phyloP scores from a whole-genome alignment of 106 monocot species.

The Dendrobium nobile region DNA sequence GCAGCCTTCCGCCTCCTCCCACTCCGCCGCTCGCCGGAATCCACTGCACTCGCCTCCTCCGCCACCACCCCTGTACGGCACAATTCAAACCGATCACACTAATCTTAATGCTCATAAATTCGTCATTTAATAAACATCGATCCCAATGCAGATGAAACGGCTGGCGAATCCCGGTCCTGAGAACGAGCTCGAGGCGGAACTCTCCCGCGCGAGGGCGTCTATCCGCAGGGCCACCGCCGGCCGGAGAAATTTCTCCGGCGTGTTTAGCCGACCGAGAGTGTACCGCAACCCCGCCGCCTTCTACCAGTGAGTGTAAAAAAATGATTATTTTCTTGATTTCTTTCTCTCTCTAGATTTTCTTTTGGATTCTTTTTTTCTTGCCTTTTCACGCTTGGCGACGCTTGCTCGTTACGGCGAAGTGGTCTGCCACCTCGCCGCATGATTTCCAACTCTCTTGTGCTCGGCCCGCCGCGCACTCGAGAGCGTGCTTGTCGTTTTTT shows the following conservation, averaged over 20 bases:
- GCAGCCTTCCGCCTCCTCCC: not conserved
- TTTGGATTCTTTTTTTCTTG: not conserved
- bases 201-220: constrained; percentile 15
- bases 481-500: not conserved
- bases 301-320: constrained; percentile 12
- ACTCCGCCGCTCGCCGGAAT: not conserved
- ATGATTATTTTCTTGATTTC: not conserved
- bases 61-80: not conserved
- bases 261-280: constrained; percentile 12
- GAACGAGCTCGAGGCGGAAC: constrained; percentile 5
- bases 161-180: not conserved
- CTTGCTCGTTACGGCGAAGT: not conserved
- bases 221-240: constrained; percentile 11
- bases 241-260: not conserved
- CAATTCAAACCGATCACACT: not conserved
- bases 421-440: not conserved
- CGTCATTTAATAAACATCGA: not conserved
- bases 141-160: not conserved
- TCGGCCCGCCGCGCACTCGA: not conserved
- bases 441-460: not conserved
- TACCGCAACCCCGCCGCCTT: constrained; percentile 45
- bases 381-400: not conserved
- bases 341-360: not conserved
- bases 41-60: not conserved
- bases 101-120: not conserved